Percentiles rank a stretch among this genome's conserved stretches.
These are phyloP conservation scores for Cladosporium sphaerospermum DNA, from an alignment of 2,329 filamentous ascomycete genomes.

Conservation along the genomic window DNA sequence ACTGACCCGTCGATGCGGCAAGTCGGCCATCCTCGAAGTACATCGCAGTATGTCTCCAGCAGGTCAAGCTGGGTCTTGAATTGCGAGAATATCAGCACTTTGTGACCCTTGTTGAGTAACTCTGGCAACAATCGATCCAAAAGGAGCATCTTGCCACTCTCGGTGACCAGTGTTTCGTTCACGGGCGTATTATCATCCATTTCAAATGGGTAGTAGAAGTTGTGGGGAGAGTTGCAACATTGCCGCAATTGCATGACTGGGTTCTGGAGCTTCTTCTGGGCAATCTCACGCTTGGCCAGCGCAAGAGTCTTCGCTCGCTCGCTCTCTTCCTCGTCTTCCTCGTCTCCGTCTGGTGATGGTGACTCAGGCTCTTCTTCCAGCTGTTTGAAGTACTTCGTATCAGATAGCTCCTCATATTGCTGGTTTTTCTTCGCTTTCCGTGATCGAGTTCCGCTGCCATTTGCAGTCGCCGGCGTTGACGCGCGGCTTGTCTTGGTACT, in stretches of 20 bases:
- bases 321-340: slow-evolving; percentile 53
- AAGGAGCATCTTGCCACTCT: slow-evolving; percentile 92
- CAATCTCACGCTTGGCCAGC: slow-evolving; percentile 80
- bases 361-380: slow-evolving; percentile 54
- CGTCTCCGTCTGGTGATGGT: slow-evolving; percentile 37
- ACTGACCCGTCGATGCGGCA: slow-evolving; percentile 91
- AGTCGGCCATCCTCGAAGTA: slow-evolving; percentile 70
- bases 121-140: slow-evolving; percentile 77
- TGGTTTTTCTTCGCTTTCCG: slow-evolving; percentile 49
- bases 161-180: slow-evolving; percentile 76
- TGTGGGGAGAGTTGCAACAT: slow-evolving; percentile 89
- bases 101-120: slow-evolving; percentile 70
- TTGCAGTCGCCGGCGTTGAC: slow-evolving; percentile 61
- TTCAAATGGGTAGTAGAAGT: slow-evolving; percentile 89
- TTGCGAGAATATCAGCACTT: slow-evolving; percentile 92
- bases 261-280: slow-evolving; percentile 86
- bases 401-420: slow-evolving; percentile 66
- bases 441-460: slow-evolving; percentile 43
- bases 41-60: slow-evolving; percentile 73
- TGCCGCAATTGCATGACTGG: slow-evolving; percentile 85
- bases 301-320: slow-evolving; percentile 63
- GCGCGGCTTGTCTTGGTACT: slow-evolving; percentile 67
- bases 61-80: slow-evolving; percentile 94
- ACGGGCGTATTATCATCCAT: slow-evolving; percentile 50
- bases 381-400: slow-evolving; percentile 76